Base-by-base conservation (phyloP, 805 yeast species). In the Candida germanica region DNA sequence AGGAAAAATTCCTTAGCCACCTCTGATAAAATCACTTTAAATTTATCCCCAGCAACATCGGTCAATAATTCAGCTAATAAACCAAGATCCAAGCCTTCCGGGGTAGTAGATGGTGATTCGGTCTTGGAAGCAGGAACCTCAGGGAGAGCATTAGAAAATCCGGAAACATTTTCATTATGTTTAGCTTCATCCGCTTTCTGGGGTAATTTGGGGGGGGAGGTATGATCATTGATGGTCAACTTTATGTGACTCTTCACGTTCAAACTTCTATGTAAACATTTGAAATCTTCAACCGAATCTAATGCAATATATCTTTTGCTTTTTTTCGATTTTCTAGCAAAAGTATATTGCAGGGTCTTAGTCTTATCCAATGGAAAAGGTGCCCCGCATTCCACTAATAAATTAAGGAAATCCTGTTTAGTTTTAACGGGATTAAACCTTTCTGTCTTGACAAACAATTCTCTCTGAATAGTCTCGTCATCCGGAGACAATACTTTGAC, bases 311-410 rank as follows among this genome's bases (percentile, higher is more conserved):
- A 75, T 7, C 53, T 47, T 26, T 59, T 62, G 26, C 57, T 56
- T 45, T 67, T 73, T 52, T 70, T 73, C n/a, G 78, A 71, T 43
- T 67, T 73, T 43, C 82, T 61, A 24, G 45, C 33, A 17, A 50
- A 44, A 22, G 39, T 41, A 14, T 44, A 31, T n/a, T 25, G 11
- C 17, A 20, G 22, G 13, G 18, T 12, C 18, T 23, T 18, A 4
- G 24, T 19, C 6, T 26, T 15, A 5, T 11, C 19, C 22, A 44
- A 31, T 9, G 40, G 42, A 30, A 39, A 37, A 16, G 42, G 33
- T 3, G 35, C n/a, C 10, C 33, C 31, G 4, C 17, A n/a, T 5
- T 27, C 24, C 4, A 36, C 17, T 18, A 40, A 38, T 22, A 42
- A 31, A 6, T 37, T 30, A 26, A 45, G 23, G 26, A 51, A 46